These are phyloP conservation scores for Fonticula alba DNA, from an alignment of 78 protist species.

Conservation along the genomic window DNA sequence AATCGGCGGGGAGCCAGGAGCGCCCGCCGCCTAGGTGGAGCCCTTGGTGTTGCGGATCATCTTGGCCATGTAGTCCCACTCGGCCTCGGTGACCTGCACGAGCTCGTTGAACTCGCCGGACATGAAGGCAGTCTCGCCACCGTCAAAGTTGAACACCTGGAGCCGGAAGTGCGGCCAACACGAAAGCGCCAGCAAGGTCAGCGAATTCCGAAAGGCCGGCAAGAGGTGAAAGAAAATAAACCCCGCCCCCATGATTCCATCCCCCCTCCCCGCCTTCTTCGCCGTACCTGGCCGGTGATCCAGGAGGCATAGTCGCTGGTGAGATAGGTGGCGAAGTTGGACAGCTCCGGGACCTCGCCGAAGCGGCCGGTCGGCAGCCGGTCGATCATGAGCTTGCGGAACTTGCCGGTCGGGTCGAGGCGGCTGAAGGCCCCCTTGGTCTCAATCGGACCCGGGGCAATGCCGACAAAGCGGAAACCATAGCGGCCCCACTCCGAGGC, in stretches of 20 bases:
- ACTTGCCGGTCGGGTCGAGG: slow-evolving; percentile 5
- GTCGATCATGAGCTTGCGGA: not conserved
- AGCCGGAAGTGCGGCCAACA: not conserved
- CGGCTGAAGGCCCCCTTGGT: slow-evolving; percentile 5
- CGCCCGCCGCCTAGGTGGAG: too few species aligned
- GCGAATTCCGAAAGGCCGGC: not conserved
- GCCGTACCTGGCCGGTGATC: slow-evolving; percentile 6
- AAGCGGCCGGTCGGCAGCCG: not conserved
- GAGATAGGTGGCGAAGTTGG: slow-evolving; percentile 3
- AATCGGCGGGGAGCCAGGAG: too few species aligned
- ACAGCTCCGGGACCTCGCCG: slow-evolving; percentile 5
- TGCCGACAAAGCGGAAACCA: slow-evolving; percentile 1
- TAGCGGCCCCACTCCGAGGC: slow-evolving; percentile 5
- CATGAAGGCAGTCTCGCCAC: slow-evolving; percentile 4
- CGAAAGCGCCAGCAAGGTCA: not conserved
- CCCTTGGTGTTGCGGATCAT: not conserved
- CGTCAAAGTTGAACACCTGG: slow-evolving; percentile 5
- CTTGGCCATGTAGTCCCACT: slow-evolving; percentile 3
- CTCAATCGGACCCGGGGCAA: slow-evolving; percentile 8
- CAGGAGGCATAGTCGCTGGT: slow-evolving; percentile 5
- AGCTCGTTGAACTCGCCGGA: slow-evolving; percentile 10
- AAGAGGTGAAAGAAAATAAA: not conserved
- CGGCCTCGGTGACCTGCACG: not conserved
- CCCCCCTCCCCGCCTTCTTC: too few species aligned
- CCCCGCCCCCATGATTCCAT: not conserved